Evolutionary conservation across 2,329 filamentous ascomycete species (phyloP), one percentile per base, ranked within the genome.

Genomic region (Ciborinia camelliae): DNA sequence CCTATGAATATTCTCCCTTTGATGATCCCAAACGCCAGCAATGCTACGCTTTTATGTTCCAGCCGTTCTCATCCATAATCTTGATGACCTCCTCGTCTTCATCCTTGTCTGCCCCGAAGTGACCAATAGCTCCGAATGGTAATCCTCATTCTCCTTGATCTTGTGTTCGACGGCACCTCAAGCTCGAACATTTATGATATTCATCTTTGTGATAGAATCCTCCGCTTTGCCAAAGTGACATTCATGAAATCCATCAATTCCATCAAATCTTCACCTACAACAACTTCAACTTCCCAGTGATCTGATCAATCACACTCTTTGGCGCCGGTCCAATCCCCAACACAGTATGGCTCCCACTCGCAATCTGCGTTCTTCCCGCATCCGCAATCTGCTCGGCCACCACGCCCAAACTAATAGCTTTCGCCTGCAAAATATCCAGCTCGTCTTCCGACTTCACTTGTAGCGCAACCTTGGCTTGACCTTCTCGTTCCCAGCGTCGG

Each of bases 281-380:
- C 74, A 97, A 77, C 83, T 95, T 97, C 78, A 97, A 79, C 66
- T 88, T 82, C 1, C 92, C 91, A 6, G 93, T 97, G 67, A 99
- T 87, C 76, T 89, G 80, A 76, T 99, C 92, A 58, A 99, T 88
- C 64, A 93, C 80, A 72, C 90, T 93, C 81, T 90, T 93, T 0
- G 94, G 94, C 32, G 89, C 94, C 2, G 88, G 88, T 0, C 88
- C 88, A 62, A 94, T 87, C 0, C 95, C 95, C 60, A 99, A 80
- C 50, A 99, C 95, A 0, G 95, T 99, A 76, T 91, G 84, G 76
- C 92, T 97, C 23, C 95, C 94, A 51, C 90, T 88, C 61, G 92
- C 93, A 77, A 99, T 98, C 84, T 99, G 95, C 53, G 95, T 99
- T 67, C 95, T 86, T 18, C 95, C 95, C n/a, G 95, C 95, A 78